Conservation (phyloP, 2,329 filamentous ascomycete species). For the Colletotrichum sansevieriae region DNA sequence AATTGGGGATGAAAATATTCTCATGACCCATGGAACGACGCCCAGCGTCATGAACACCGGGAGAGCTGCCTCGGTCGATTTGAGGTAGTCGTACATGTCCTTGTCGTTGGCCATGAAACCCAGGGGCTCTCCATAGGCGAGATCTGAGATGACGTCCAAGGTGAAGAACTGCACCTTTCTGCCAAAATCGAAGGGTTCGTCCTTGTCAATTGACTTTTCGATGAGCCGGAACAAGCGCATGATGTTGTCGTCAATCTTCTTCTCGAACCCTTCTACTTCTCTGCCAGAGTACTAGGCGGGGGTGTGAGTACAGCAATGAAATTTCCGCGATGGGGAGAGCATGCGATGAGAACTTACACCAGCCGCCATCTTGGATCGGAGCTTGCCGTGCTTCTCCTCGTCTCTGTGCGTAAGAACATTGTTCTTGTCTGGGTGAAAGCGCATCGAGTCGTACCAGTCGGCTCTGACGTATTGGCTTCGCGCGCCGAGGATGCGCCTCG, state of each 20-base stretch:
- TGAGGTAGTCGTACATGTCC: slow-evolving; percentile 62
- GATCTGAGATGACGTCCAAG: slow-evolving; percentile 65
- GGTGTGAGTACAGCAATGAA: neutral
- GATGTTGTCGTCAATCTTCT: slow-evolving; percentile 61
- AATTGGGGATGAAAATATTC: slow-evolving; percentile 54
- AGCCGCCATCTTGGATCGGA: slow-evolving; percentile 63
- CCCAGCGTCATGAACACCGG: slow-evolving; percentile 58
- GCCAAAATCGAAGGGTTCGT: slow-evolving; percentile 61
- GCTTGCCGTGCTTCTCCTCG: slow-evolving; percentile 55
- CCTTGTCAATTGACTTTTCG: slow-evolving; percentile 50
- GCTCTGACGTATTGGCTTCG: slow-evolving; percentile 53
- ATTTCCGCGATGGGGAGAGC: too few relatives aligned
- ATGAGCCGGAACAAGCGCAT: slow-evolving; percentile 59
- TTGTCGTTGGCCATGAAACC: slow-evolving; percentile 60
- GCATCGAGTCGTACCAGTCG: slow-evolving; percentile 61
- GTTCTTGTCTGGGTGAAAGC: slow-evolving; percentile 65
- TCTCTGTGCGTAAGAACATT: slow-evolving; percentile 65
- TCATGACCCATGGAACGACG: slow-evolving; percentile 56
- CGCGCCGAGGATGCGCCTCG: slow-evolving; percentile 54
- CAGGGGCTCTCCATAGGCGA: slow-evolving; percentile 63
- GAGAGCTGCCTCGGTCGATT: slow-evolving; percentile 56
- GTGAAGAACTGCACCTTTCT: slow-evolving; percentile 64
- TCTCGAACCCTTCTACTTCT: slow-evolving; percentile 63
- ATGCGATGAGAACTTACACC: slow-evolving; percentile 52
- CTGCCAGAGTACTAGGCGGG: slow-evolving; percentile 59